Conservation (phyloP, 495 filamentous ascomycete genomes). For the Tetracladium marchalianum region DNA sequence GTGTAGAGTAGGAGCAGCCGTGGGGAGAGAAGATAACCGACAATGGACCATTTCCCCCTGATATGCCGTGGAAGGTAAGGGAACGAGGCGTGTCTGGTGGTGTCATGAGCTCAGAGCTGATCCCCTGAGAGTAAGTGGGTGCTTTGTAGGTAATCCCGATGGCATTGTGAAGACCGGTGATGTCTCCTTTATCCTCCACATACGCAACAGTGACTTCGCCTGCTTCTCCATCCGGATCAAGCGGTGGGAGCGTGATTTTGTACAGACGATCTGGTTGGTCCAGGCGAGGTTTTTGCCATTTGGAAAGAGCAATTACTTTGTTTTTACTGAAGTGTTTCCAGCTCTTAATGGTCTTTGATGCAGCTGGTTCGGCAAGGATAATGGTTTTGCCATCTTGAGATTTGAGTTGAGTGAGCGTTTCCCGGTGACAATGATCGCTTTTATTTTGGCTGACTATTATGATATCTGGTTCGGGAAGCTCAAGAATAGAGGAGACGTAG, state of each 20-base stretch:
- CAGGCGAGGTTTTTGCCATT: constrained; percentile 40
- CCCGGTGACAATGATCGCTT: constrained; percentile 60
- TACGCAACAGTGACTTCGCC: constrained; percentile 59
- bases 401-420: constrained; percentile 52
- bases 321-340: constrained; percentile 56
- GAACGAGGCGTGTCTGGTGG: constrained; percentile 25
- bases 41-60: constrained; percentile 12
- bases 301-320: constrained; percentile 40
- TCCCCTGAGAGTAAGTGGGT: constrained; percentile 24
- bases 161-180: constrained; percentile 52
- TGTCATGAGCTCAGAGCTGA: constrained; percentile 1
- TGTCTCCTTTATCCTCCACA: constrained; percentile 49
- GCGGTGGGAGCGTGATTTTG: constrained; percentile 33
- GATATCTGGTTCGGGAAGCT: constrained; percentile 52
- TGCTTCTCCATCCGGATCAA: constrained; percentile 30
- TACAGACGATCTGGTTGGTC: constrained; percentile 25
- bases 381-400: constrained; percentile 37
- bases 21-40: constrained; percentile 39
- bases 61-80: constrained; percentile 31
- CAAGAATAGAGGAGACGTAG: constrained; percentile 46
- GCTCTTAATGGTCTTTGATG: constrained; percentile 47
- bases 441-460: constrained; percentile 63
- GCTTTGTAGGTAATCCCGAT: constrained; percentile 63
- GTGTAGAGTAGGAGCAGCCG: constrained; percentile 28
- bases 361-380: constrained; percentile 54